Evolutionary conservation across 1,139 yeast genomes (phyloP), one percentile per base, ranked within the genome.

Genomic region (Saccharomyces hybrid): DNA sequence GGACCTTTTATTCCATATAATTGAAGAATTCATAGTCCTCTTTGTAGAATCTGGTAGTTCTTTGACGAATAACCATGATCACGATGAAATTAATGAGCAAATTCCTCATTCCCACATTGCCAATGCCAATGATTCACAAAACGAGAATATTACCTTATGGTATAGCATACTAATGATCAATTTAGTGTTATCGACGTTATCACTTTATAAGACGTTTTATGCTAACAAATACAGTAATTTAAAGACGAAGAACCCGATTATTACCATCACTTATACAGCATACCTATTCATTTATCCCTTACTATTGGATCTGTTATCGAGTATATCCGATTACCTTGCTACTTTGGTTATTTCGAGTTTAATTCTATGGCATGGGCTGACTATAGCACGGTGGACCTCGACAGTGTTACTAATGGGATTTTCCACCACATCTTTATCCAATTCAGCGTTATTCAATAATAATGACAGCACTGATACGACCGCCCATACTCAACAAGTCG

Each of bases 1-100:
- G 56, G 98, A 93, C 68, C 75, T 93, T 55, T 74, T 88, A 52
- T 87, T 95, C 54, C 99, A 93, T 69, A 78, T 88, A 13, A 65
- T 88, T 23, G 97, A 93, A 69, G 96, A 88, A 60, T 68, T 82
- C 49, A 80, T 87, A 47, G 80, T 80, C 29, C 72, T 70, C 27
- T 72, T 76, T 59, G 84, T 76, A 25, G 77, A 75, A 54, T 52
- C 60, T 3, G 44, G 44, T 6, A 38, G 13, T 13, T 5, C 44
- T 5, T 38, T 19, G 26, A 55, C 58, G 13, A 55, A 32, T 16
- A 29, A 23, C 26, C 47, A 51, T 14, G 29, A 58, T 26, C 67
- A 69, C 14, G 64, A 65, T n/a, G 69, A 67, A 31, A 55, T 56
- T 13, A 46, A 25, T 16, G 29, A 61, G 60, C 59, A 60, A n/a